Evolutionary conservation across 306 rosid genomes (phyloP).

Genomic region (Casuarina equisetifolia): DNA sequence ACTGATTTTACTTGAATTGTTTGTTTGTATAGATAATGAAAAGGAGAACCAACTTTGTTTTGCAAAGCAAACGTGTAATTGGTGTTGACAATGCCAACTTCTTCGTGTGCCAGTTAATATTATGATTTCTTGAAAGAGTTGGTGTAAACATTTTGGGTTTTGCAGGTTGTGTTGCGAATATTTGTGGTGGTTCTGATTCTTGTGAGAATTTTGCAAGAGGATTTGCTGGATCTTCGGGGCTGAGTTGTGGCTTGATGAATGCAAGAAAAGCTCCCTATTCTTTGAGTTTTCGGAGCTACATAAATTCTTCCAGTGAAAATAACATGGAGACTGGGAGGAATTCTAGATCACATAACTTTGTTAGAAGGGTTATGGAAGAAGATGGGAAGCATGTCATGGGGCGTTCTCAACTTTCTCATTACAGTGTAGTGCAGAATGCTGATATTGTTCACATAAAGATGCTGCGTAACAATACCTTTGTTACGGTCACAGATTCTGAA

Average conservation of each 20-base stretch:
- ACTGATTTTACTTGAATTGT: not conserved
- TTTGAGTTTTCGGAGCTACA: slow-evolving; percentile 26
- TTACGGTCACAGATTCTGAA: slow-evolving; percentile 66
- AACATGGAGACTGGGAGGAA: slow-evolving; percentile 36
- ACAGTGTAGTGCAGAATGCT: slow-evolving; percentile 47
- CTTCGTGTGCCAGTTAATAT: not conserved
- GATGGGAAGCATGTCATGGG: slow-evolving; percentile 34
- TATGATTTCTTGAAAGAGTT: too few species aligned
- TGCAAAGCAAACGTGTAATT: not conserved
- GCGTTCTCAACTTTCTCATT: slow-evolving; percentile 23
- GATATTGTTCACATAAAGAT: slow-evolving; percentile 83
- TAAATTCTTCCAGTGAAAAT: slow-evolving; percentile 26
- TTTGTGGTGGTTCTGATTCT: slow-evolving; percentile 14
- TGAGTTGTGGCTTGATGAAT: slow-evolving; percentile 9
- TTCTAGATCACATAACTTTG: slow-evolving; percentile 48
- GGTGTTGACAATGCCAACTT: not conserved
- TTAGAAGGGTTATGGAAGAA: slow-evolving; percentile 50
- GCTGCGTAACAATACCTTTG: slow-evolving; percentile 68
- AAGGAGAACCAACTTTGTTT: not conserved
- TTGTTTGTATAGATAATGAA: not conserved
- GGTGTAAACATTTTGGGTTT: slow-evolving; percentile 5
- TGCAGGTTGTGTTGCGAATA: slow-evolving; percentile 8
- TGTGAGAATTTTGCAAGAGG: slow-evolving; percentile 29
- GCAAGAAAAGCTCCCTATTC: slow-evolving; percentile 17
- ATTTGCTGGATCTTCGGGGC: slow-evolving; percentile 34